Conservation (phyloP, 352 stramenopile species). For the Saprolegnia diclina region DNA sequence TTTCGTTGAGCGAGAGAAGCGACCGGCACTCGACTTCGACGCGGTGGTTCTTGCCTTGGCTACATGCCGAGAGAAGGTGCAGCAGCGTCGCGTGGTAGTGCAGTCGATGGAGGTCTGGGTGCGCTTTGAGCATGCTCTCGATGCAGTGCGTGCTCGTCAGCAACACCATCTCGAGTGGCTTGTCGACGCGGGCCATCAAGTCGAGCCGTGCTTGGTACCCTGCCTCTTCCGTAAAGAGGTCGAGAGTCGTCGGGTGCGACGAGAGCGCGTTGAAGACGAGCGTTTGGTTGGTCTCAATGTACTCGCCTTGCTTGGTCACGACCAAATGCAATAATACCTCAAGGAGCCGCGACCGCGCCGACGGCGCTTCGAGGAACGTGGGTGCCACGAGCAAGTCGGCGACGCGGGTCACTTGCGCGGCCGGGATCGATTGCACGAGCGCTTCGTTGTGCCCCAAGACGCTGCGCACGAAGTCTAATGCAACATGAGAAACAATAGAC, state of each 20-base stretch:
- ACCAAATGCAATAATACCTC: background rate
- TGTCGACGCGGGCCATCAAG: background rate
- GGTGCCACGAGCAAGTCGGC: background rate
- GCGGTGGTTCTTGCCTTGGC: slow-evolving; percentile 29
- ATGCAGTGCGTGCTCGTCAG: background rate
- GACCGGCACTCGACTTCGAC: slow-evolving; percentile 31
- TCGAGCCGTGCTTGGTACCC: background rate
- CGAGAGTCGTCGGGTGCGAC: background rate
- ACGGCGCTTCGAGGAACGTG: background rate
- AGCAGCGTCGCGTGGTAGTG: background rate
- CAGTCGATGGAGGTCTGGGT: background rate
- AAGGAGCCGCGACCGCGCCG: background rate
- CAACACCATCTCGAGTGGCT: background rate
- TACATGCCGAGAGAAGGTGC: background rate
- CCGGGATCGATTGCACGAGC: background rate
- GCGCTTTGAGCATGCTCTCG: background rate
- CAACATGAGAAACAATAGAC: background rate
- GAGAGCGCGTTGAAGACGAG: background rate
- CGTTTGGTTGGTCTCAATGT: background rate
- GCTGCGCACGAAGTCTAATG: background rate
- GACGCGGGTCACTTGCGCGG: background rate
- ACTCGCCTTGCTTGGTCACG: background rate
- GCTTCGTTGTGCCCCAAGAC: background rate
- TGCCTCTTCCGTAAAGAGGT: background rate
- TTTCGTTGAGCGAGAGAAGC: slow-evolving; percentile 24